A percentile compares a stretch with the other conserved stretches of the same genome.
Evolutionary conservation across 495 filamentous ascomycete genomes (phyloP).

Genomic region (Talaromyces nanjingensis): DNA sequence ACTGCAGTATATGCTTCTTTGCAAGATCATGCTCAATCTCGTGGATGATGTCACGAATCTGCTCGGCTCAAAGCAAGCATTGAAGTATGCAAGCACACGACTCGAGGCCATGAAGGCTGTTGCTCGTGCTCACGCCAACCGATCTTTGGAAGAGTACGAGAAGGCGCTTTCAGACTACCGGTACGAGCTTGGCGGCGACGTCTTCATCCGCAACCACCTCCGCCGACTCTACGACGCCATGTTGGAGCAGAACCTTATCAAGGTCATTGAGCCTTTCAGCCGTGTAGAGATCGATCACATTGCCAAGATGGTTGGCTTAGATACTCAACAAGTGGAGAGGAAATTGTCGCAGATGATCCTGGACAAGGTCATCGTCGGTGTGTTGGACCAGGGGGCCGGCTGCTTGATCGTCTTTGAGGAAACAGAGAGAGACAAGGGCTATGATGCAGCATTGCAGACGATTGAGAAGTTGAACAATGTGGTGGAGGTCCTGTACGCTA

Average conservation of each 20-base stretch:
- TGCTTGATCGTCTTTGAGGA: constrained; percentile 97
- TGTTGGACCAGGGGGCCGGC: constrained; percentile 94
- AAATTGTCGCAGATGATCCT: constrained; percentile 99
- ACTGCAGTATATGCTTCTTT: constrained; percentile 98
- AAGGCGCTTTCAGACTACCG: constrained; percentile 80
- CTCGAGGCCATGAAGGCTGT: constrained; percentile 99
- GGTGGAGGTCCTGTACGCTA: constrained; percentile 93
- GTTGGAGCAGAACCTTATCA: constrained; percentile 97
- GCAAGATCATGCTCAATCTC: constrained; percentile 98
- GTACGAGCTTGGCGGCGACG: constrained; percentile 84
- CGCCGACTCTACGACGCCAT: constrained; percentile 94
- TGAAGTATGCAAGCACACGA: constrained; percentile 88
- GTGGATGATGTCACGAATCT: constrained; percentile 91
- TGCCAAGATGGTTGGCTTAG: constrained; percentile 92
- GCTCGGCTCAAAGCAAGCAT: constrained; percentile 88
- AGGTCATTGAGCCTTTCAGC: constrained; percentile 98
- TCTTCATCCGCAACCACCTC: constrained; percentile 92
- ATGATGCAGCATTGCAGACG: constrained; percentile 88
- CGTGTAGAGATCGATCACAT: constrained; percentile 95
- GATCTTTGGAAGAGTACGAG: constrained; percentile 93
- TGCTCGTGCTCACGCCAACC: constrained; percentile 88
- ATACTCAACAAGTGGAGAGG: constrained; percentile 92
- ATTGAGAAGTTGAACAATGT: constrained; percentile 97
- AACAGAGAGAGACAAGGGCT: constrained; percentile 83
- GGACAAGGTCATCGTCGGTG: constrained; percentile 96